Evolutionary conservation across 345 rosid genomes (phyloP).

Genomic region (Citrus australasica): DNA sequence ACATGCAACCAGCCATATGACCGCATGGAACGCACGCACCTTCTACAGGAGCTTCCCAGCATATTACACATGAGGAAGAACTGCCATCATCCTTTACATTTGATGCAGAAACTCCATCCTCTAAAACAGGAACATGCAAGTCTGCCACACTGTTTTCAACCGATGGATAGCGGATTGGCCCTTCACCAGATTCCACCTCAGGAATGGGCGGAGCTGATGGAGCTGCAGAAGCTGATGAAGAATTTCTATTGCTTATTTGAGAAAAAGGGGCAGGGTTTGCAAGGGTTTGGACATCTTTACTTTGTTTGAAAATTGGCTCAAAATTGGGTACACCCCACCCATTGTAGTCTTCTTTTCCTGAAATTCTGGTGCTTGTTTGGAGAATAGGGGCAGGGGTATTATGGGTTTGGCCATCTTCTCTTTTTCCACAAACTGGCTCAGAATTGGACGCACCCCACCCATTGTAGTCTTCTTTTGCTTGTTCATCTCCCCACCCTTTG

Average conservation of each 20-base stretch:
- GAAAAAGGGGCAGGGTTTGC: conserved; percentile 1
- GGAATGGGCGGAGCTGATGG: conserved; percentile 31
- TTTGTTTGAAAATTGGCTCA: conserved; percentile 19
- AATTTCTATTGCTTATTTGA: conserved; percentile 15
- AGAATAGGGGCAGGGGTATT: conserved; percentile 2
- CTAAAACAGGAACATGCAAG: conserved; percentile 13
- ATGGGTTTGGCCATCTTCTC: conserved; percentile 11
- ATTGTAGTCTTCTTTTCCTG: conserved; percentile 23
- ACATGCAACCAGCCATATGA: conserved; percentile 58
- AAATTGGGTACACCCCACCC: conserved; percentile 35
- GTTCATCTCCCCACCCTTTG: conserved; percentile 29
- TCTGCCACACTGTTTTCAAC: conserved; percentile 26
- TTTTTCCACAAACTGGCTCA: conserved; percentile 19
- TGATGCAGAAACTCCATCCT: conserved; percentile 1
- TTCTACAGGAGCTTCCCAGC: conserved; percentile 50
- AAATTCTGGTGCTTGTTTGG: conserved; percentile 17
- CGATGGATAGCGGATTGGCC: conserved; percentile 33
- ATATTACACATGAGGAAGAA: conserved; percentile 44
- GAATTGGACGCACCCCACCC: conserved; percentile 33
- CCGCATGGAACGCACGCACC: conserved; percentile 60
- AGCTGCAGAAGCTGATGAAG: conserved; percentile 24
- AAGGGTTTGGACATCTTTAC: conserved; percentile 10
- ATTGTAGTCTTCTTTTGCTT: conserved; percentile 23
- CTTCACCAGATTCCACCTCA: conserved; percentile 23
- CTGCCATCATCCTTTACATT: conserved; percentile 23